Base-by-base conservation (phyloP, 108 stramenopile genomes). In the Chaetoceros muelleri region DNA sequence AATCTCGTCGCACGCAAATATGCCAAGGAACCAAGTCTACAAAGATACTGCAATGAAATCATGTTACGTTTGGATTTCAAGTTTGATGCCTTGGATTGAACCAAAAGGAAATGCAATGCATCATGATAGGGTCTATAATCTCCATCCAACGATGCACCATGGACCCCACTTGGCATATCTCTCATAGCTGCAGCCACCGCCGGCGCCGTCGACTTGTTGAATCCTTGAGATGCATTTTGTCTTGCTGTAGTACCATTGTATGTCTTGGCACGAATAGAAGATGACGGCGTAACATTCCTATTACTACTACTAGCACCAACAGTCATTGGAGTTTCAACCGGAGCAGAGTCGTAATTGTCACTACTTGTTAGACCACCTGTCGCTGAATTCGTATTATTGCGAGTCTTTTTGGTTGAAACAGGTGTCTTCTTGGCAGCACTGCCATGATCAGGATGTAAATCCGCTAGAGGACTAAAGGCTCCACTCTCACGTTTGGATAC, bases 111-210 rank as follows among this genome's bases (percentile, higher is more conserved):
- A 13, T 10, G 34, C 5, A 86, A 54, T 0, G 70, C 66, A 61
- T 86, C 79, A 44, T 80, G 77, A 62, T 82, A 80, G 3, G 76
- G 74, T 19, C 69, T 61, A 73, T 72, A 80, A 19, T 53, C 54
- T 40, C 34, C 34, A 13, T 40, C 34, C 5, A 40, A 13, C 5
- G 34, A 40, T 40, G 34, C 34, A 10, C 13, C 8, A 40, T 13
- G 34, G 13, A 40, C 34, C 5, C 5, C 5, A 13, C 34, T 40
- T 40, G 34, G 34, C 34, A 13, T 10, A 10, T 40, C 13, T 5
- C 34, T 40, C 34, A 10, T 13, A 10, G 34, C 34, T 40, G 34
- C 34, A 40, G 34, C 8, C 8, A 40, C 34, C 5, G 34, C 34
- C 34, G 34, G 8, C 13, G 34, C 8, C 5, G 34, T 40, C 13